Percentiles rank a stretch among this genome's conserved stretches.
Conservation (phyloP, 352 stramenopile genomes). For the Achlya hypogyna region DNA sequence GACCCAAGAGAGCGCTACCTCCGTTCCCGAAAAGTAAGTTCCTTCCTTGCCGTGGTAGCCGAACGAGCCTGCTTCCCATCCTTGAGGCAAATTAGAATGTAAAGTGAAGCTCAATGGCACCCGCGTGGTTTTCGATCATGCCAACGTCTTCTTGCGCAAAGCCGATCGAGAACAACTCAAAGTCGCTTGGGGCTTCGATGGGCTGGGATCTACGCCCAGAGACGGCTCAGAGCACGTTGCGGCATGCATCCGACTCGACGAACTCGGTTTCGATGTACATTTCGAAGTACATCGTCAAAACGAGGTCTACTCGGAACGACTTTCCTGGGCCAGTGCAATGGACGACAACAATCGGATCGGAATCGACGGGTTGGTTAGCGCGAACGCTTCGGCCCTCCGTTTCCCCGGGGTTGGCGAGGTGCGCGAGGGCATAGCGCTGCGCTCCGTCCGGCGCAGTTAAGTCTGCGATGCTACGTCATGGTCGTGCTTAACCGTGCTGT, state of each 20-base stretch:
- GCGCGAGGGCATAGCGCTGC: background rate
- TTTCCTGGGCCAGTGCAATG: background rate
- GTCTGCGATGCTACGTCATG: background rate
- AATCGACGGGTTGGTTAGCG: conserved; percentile 52
- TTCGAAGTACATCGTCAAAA: conserved; percentile 63
- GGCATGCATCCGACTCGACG: background rate
- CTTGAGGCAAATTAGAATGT: background rate
- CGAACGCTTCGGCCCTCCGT: conserved; percentile 45
- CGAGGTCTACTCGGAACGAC: conserved; percentile 34
- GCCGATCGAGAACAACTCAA: conserved; percentile 58
- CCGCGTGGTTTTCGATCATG: conserved; percentile 49
- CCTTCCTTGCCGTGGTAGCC: conserved; percentile 75
- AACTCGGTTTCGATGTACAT: conserved; percentile 37
- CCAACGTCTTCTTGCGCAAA: conserved; percentile 37
- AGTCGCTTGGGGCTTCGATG: conserved; percentile 9
- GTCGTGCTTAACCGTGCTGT: background rate
- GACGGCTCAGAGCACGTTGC: background rate
- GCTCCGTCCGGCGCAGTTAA: background rate
- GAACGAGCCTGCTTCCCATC: conserved; percentile 49
- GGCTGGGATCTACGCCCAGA: background rate
- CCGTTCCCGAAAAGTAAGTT: conserved; percentile 38
- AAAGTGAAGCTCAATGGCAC: background rate
- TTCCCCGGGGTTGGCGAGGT: too few species aligned
- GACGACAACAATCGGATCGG: conserved; percentile 26
- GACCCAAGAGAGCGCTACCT: conserved; percentile 25